Evolutionary conservation across 116 monocot genomes (phyloP).

Genomic region (Cymodocea nodosa): DNA sequence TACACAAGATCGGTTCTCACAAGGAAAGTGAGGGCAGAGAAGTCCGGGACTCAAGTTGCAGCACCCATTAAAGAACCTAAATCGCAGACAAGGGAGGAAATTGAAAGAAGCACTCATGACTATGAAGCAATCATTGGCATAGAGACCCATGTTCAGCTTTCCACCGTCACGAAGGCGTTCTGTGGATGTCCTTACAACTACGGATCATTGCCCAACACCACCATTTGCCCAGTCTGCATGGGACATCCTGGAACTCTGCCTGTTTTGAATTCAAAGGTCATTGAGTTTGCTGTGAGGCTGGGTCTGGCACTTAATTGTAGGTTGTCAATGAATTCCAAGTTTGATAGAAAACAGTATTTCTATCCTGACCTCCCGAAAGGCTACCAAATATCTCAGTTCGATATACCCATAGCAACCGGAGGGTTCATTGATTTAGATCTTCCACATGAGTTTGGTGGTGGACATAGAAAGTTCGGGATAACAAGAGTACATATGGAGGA

Average conservation of each 20-base stretch:
- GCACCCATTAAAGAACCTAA: conserved; percentile 3
- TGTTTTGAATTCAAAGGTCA: conserved; percentile 66
- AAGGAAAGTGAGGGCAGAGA: conserved; percentile 11
- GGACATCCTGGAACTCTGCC: conserved; percentile 87
- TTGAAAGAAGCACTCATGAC: conserved; percentile 24
- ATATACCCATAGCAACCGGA: conserved; percentile 68
- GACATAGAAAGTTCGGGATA: conserved; percentile 82
- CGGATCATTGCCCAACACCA: conserved; percentile 69
- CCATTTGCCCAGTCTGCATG: conserved; percentile 88
- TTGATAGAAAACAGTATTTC: conserved; percentile 98
- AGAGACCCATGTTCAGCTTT: conserved; percentile 91
- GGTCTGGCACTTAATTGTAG: conserved; percentile 86
- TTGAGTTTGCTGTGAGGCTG: conserved; percentile 75
- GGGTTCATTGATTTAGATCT: conserved; percentile 84
- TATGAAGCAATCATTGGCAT: conserved; percentile 89
- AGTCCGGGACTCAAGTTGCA: conserved; percentile 10
- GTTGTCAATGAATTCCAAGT: conserved; percentile 62
- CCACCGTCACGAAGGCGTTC: conserved; percentile 84
- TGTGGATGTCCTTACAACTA: conserved; percentile 80
- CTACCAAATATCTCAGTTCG: conserved; percentile 98
- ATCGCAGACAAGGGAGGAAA: conserved; percentile 9
- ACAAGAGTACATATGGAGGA: conserved; percentile 99
- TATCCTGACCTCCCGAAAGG: conserved; percentile 98
- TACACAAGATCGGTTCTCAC: conserved; percentile 9
- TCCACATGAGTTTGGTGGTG: conserved; percentile 92